Evolutionary conservation across 2,329 filamentous ascomycete genomes (phyloP).

Genomic region (Penicillium sp.): DNA sequence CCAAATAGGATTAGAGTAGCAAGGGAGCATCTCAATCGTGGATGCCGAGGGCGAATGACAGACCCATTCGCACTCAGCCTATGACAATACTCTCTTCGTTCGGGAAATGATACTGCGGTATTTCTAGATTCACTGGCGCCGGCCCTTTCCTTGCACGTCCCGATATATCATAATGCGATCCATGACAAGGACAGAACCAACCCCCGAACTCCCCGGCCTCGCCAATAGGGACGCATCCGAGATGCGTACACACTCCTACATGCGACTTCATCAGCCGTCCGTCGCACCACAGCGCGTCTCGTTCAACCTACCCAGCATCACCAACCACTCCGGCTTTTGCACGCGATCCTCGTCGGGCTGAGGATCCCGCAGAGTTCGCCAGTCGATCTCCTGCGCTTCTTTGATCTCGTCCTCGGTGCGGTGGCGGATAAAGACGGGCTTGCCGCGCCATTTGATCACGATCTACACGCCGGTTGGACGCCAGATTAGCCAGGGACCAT

Average conservation of each 20-base stretch:
- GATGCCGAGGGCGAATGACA: too few relatives aligned
- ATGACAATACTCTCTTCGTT: slow-evolving; percentile 86
- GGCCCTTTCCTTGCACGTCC: slow-evolving; percentile 97
- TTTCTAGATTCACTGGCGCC: slow-evolving; percentile 94
- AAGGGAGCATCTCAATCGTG: too few relatives aligned
- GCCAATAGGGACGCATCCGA: slow-evolving; percentile 98
- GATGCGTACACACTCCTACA: slow-evolving; percentile 93
- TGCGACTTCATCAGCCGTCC: background rate
- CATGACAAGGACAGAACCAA: slow-evolving; percentile 99
- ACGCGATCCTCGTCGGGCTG: slow-evolving; percentile 88
- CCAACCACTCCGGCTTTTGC: slow-evolving; percentile 96
- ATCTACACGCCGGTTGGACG: slow-evolving; percentile 58
- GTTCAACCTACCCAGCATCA: slow-evolving; percentile 81
- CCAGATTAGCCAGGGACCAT: slow-evolving; percentile 16
- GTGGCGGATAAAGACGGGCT: slow-evolving; percentile 99
- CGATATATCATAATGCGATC: slow-evolving; percentile 99
- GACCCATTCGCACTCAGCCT: too few relatives aligned
- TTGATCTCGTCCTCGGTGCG: slow-evolving; percentile 90
- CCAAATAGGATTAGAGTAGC: too few relatives aligned
- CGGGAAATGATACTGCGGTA: slow-evolving; percentile 88
- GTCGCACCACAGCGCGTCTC: too few relatives aligned
- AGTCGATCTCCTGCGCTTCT: slow-evolving; percentile 85
- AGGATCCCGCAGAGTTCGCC: slow-evolving; percentile 82
- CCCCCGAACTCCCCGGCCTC: slow-evolving; percentile 97
- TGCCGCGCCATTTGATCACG: slow-evolving; percentile 99